These are phyloP conservation scores for Dictyostelium capitatum DNA, from an alignment of 78 protist genomes.

Conservation along the genomic window DNA sequence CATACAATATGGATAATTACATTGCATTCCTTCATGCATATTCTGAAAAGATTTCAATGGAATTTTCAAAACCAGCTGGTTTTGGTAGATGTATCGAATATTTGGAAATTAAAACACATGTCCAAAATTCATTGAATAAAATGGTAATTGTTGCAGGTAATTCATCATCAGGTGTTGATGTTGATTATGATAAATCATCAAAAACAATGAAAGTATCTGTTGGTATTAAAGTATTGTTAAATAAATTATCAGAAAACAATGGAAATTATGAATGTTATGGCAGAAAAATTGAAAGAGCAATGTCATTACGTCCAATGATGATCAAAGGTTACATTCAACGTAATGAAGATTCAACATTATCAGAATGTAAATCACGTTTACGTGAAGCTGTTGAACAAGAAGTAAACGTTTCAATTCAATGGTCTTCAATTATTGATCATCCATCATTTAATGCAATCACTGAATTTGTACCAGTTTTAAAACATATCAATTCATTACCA, in stretches of 20 bases:
- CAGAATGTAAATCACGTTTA: not conserved
- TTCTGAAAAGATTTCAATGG: conserved; percentile 25
- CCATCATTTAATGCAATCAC: not conserved
- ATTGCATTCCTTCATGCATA: conserved; percentile 10
- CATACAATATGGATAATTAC: conserved; percentile 26
- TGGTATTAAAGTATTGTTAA: conserved; percentile 20
- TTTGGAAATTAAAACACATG: conserved; percentile 26
- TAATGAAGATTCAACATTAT: not conserved
- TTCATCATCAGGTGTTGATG: not conserved
- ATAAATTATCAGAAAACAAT: not conserved
- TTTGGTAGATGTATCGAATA: conserved; percentile 56
- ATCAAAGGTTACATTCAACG: conserved; percentile 53
- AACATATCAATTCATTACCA: conserved; percentile 1
- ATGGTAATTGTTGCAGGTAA: conserved; percentile 29
- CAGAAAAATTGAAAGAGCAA: conserved; percentile 53
- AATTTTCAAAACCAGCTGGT: conserved; percentile 1
- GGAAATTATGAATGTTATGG: conserved; percentile 24
- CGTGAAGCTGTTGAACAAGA: conserved; percentile 41
- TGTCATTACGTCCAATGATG: conserved; percentile 13
- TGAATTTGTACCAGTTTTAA: conserved; percentile 23
- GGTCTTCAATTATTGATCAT: conserved; percentile 49
- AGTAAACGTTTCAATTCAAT: conserved; percentile 27
- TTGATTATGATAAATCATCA: not conserved
- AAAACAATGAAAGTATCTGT: conserved; percentile 4
- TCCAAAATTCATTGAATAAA: not conserved